phyloP scores from a whole-genome alignment of 148 eudicot genomes.

The Chenopodium suecicum region DNA sequence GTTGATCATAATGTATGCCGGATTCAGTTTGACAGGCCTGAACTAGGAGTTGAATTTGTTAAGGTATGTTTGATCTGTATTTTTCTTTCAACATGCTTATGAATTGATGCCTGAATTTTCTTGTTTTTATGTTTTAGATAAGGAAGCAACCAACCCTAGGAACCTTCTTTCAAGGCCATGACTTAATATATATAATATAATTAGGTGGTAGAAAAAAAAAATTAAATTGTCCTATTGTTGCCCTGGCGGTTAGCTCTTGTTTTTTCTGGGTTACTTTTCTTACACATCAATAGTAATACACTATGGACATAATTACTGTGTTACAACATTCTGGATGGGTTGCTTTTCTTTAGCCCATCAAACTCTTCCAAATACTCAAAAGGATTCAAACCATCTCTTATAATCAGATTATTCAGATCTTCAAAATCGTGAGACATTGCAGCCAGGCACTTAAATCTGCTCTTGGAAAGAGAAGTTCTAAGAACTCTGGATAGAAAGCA shows the following conservation, averaged over 20 bases:
- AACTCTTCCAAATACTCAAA: not conserved
- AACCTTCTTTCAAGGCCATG: not conserved
- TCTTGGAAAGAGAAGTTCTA: not conserved
- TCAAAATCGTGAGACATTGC: not conserved
- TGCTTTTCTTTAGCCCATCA: not conserved
- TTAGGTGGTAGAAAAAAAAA: not conserved
- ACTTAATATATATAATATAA: not conserved
- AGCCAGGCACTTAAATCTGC: no score
- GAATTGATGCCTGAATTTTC: not conserved
- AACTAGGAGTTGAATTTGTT: constrained; percentile 97
- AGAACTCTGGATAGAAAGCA: not conserved
- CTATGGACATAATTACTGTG: no score
- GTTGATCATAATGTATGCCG: constrained; percentile 87
- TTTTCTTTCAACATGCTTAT: not conserved
- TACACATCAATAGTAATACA: no score
- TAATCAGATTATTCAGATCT: not conserved
- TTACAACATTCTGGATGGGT: not conserved
- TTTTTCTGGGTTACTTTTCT: no score
- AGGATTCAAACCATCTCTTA: not conserved
- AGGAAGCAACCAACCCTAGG: not conserved
- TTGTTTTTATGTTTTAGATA: not conserved
- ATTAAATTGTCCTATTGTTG: not conserved
- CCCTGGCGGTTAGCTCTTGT: not conserved
- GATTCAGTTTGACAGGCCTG: constrained; percentile 92
- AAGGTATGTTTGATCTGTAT: constrained; percentile 41